These are phyloP conservation scores for Epichloe festucae DNA, from an alignment of 2,329 filamentous ascomycete species.

Conservation along the genomic window DNA sequence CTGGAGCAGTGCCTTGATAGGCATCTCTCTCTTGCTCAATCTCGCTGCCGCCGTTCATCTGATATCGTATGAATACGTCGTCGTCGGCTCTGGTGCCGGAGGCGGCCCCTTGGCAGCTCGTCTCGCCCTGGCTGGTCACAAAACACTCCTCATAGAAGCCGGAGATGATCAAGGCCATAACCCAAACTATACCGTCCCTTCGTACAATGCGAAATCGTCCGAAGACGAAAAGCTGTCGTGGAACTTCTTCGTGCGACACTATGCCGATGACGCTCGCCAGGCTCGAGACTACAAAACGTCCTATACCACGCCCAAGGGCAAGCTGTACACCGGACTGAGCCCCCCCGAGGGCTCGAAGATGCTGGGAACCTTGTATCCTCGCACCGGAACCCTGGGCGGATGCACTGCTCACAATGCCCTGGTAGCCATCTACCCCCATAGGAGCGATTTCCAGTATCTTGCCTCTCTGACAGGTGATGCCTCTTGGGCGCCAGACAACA, in stretches of 20 bases:
- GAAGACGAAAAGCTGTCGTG: conserved; percentile 44
- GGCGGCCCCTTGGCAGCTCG: conserved; percentile 45
- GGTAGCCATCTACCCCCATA: conserved; percentile 44
- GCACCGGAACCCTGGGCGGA: conserved; percentile 33
- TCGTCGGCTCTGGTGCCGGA: conserved; percentile 49
- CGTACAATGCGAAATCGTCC: conserved; percentile 26
- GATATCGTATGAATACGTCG: conserved; percentile 38
- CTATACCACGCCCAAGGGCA: conserved; percentile 37
- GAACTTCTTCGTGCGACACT: conserved; percentile 54
- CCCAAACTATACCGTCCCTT: conserved; percentile 39
- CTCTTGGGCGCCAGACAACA: conserved; percentile 44
- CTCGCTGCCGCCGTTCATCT: not conserved
- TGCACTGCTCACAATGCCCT: conserved; percentile 48
- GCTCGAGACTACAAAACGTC: conserved; percentile 45
- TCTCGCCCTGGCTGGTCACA: conserved; percentile 45
- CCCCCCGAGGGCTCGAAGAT: conserved; percentile 27
- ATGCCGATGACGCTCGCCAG: conserved; percentile 38
- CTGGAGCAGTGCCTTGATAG: not conserved
- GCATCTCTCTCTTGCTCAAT: conserved; percentile 15
- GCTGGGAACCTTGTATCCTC: conserved; percentile 33
- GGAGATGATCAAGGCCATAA: conserved; percentile 41
- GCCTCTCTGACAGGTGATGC: conserved; percentile 44
- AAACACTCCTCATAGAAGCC: conserved; percentile 47
- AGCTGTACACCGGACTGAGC: conserved; percentile 29
- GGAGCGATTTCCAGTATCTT: conserved; percentile 47